Percentiles rank a stretch among this genome's conserved stretches.
Conservation (phyloP, 352 stramenopile species). For the Globisporangium acanthophoron region DNA sequence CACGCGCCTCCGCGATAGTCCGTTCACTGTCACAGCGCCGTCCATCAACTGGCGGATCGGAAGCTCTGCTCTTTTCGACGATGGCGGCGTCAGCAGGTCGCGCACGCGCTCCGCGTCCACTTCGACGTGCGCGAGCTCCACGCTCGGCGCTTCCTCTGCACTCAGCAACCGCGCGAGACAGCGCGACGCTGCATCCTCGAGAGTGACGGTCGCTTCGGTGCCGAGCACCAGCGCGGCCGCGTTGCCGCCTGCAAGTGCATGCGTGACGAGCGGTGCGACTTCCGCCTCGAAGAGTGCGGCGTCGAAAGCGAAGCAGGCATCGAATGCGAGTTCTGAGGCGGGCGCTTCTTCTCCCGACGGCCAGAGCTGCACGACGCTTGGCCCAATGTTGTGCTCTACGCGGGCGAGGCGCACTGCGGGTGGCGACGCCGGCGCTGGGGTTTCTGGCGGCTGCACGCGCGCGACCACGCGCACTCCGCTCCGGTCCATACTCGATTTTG, state of each 20-base stretch:
- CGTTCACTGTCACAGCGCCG: conserved; percentile 26
- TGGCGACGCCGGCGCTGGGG: too few relatives aligned
- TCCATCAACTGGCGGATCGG: conserved; percentile 33
- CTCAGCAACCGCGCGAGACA: not conserved
- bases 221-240: not conserved
- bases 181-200: not conserved
- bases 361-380: too few relatives aligned
- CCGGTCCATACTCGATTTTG: too few relatives aligned
- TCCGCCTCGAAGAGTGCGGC: not conserved
- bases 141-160: not conserved
- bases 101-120: conserved; percentile 5
- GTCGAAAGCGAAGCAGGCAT: not conserved
- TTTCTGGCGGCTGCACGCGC: too few relatives aligned
- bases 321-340: not conserved
- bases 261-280: not conserved
- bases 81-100: conserved; percentile 53
- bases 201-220: not conserved
- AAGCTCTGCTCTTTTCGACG: conserved; percentile 21
- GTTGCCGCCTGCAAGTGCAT: not conserved
- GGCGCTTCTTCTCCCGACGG: too few relatives aligned
- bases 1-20: conserved; percentile 24
- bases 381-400: too few relatives aligned
- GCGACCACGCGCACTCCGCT: too few relatives aligned
- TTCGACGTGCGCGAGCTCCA: not conserved
- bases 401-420: too few relatives aligned